These are phyloP conservation scores for Anisodus acutangulus DNA, from an alignment of 257 asterid genomes.

Conservation along the genomic window DNA sequence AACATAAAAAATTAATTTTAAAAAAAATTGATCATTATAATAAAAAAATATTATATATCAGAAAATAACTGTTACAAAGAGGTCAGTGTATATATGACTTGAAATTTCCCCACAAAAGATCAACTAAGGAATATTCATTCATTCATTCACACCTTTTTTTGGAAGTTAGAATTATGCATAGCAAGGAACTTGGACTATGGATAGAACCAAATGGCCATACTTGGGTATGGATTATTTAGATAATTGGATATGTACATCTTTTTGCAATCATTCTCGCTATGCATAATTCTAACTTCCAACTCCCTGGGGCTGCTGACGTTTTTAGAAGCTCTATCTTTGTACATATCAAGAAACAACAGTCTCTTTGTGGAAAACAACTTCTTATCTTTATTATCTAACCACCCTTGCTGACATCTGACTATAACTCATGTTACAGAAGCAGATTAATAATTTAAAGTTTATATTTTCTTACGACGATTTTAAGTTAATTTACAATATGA, in stretches of 20 bases:
- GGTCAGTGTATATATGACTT: neutral
- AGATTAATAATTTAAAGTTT: too few relatives aligned
- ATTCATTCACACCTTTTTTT: neutral
- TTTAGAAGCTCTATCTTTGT: neutral
- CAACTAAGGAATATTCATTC: neutral
- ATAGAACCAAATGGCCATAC: conserved; percentile 23
- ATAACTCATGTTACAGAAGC: neutral
- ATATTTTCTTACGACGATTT: too few relatives aligned
- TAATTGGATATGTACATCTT: neutral
- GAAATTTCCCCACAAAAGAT: neutral
- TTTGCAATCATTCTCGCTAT: neutral
- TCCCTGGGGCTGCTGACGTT: neutral
- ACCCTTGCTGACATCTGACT: neutral
- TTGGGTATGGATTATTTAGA: neutral
- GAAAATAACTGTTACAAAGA: too few relatives aligned
- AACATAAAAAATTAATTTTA: too few relatives aligned
- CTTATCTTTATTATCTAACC: conserved; percentile 4
- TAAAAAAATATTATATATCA: too few relatives aligned
- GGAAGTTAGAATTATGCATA: too few relatives aligned
- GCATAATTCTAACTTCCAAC: neutral
- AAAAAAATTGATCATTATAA: too few relatives aligned
- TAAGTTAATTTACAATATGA: too few relatives aligned
- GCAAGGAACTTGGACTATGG: neutral
- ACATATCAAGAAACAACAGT: neutral
- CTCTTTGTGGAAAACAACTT: neutral